These are phyloP conservation scores for Cyberlindnera sargentensis DNA, from an alignment of 805 yeast genomes.

Conservation along the genomic window DNA sequence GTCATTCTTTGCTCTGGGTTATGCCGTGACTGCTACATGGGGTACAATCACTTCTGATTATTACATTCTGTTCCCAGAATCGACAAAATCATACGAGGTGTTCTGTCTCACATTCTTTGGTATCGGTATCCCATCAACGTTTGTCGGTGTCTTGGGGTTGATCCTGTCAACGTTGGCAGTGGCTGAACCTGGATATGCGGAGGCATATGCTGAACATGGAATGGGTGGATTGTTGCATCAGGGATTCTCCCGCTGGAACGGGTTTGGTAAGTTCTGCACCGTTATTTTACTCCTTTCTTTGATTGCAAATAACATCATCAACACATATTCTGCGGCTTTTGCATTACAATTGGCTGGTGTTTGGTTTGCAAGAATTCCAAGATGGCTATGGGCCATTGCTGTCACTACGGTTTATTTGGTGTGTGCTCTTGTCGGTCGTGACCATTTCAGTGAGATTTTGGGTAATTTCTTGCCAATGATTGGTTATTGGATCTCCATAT, in stretches of 20 bases:
- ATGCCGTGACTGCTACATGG: constrained; percentile 84
- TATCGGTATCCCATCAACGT: constrained; percentile 61
- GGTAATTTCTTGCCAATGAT: constrained; percentile 86
- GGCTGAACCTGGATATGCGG: constrained; percentile 48
- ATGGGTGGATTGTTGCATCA: constrained; percentile 69
- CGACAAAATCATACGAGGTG: constrained; percentile 46
- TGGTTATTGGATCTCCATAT: constrained; percentile 86
- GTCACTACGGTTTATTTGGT: constrained; percentile 59
- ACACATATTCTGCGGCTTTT: constrained; percentile 76
- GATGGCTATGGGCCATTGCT: constrained; percentile 68
- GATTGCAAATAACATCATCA: constrained; percentile 75
- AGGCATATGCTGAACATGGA: constrained; percentile 50
- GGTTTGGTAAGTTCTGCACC: constrained; percentile 69
- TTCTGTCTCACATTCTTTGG: constrained; percentile 60
- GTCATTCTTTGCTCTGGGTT: constrained; percentile 64
- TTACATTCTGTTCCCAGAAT: constrained; percentile 73
- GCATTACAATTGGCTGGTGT: constrained; percentile 61
- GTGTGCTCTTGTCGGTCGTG: constrained; percentile 68
- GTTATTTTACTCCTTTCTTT: constrained; percentile 65
- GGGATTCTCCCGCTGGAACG: constrained; percentile 65
- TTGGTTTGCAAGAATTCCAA: constrained; percentile 53
- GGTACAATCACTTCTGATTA: constrained; percentile 83
- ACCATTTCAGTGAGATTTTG: constrained; percentile 64
- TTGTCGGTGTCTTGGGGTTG: constrained; percentile 70
- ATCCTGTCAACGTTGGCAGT: constrained; percentile 63